Percentiles rank a stretch among this genome's conserved stretches.
Evolutionary conservation across 208 protist species (phyloP).

Genomic region (Crithidia acanthocephali): DNA sequence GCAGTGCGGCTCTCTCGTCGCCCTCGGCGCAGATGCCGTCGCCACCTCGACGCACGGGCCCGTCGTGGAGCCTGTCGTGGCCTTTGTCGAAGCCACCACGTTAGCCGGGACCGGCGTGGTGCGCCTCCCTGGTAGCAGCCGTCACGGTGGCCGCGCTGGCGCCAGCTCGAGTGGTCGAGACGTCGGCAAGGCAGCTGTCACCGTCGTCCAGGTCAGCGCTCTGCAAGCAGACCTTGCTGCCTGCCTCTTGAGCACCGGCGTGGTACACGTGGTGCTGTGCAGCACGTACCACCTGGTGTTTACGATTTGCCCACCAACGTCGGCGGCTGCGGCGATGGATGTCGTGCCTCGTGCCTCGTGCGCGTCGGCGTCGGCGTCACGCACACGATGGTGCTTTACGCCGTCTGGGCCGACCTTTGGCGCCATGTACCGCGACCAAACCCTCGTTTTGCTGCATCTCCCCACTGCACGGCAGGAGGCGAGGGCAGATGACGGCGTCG

Average conservation of each 20-base stretch:
- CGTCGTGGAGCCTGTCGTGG: constrained; percentile 31
- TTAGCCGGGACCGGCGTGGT: constrained; percentile 37
- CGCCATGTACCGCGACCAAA: constrained; percentile 20
- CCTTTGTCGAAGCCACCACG: constrained; percentile 37
- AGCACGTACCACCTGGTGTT: constrained; percentile 39
- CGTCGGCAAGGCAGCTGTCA: not conserved
- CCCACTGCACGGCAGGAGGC: constrained; percentile 20
- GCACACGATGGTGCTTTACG: constrained; percentile 23
- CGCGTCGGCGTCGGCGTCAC: not conserved
- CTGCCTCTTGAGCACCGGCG: constrained; percentile 32
- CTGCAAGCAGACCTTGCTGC: constrained; percentile 27
- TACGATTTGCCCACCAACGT: constrained; percentile 8
- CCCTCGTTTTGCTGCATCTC: constrained; percentile 24
- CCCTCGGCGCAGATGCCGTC: constrained; percentile 30
- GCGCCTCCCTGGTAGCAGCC: constrained; percentile 18
- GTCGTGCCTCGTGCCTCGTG: not conserved
- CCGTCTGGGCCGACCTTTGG: constrained; percentile 33
- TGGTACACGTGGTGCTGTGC: constrained; percentile 28
- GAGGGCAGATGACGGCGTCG: not conserved
- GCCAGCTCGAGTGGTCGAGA: not conserved
- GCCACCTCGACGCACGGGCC: constrained; percentile 10
- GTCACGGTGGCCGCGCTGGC: not conserved
- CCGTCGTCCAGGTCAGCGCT: constrained; percentile 18
- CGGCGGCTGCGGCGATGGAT: not conserved
- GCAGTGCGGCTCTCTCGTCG: constrained; percentile 30